Evolutionary conservation across 2,329 filamentous ascomycete genomes (phyloP).

Genomic region (Xylariaceae sp.): DNA sequence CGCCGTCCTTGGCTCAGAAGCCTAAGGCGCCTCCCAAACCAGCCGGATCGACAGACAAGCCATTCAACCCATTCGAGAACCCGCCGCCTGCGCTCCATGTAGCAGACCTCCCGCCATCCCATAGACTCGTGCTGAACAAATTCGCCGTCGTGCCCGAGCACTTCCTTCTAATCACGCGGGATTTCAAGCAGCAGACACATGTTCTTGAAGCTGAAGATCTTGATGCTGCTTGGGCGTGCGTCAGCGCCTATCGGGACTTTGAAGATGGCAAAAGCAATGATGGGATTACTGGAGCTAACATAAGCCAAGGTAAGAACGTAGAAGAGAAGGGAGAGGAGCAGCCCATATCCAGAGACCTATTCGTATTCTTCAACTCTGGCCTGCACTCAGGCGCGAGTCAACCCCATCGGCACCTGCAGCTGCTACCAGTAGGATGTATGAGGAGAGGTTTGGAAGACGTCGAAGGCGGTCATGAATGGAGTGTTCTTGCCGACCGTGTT

Average conservation of each 20-base stretch:
- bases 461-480: slow-evolving; percentile 39
- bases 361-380: slow-evolving; percentile 69
- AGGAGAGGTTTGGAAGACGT: slow-evolving; percentile 42
- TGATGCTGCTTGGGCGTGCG: slow-evolving; percentile 56
- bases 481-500: slow-evolving; percentile 43
- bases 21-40: slow-evolving; percentile 50
- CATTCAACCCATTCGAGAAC: slow-evolving; percentile 62
- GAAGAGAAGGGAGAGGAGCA: no score
- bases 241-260: slow-evolving; percentile 29
- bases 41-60: slow-evolving; percentile 33
- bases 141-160: slow-evolving; percentile 68
- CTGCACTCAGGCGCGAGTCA: slow-evolving; percentile 66
- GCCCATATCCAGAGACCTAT: no score
- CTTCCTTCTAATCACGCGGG: slow-evolving; percentile 66
- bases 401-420: slow-evolving; percentile 67
- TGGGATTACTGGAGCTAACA: no score
- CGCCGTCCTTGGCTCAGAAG: slow-evolving; percentile 64
- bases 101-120: slow-evolving; percentile 49
- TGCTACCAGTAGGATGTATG: slow-evolving; percentile 65
- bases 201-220: slow-evolving; percentile 59
- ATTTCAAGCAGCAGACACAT: slow-evolving; percentile 61
- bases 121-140: slow-evolving; percentile 70
- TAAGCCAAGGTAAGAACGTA: no score
- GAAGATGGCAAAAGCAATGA: no score
- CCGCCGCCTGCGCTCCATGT: slow-evolving; percentile 53